A percentile compares a stretch with the other conserved stretches of the same genome.
These are phyloP conservation scores for Penicillium griseofulvum DNA, from an alignment of 2,329 filamentous ascomycete species.

Conservation along the genomic window DNA sequence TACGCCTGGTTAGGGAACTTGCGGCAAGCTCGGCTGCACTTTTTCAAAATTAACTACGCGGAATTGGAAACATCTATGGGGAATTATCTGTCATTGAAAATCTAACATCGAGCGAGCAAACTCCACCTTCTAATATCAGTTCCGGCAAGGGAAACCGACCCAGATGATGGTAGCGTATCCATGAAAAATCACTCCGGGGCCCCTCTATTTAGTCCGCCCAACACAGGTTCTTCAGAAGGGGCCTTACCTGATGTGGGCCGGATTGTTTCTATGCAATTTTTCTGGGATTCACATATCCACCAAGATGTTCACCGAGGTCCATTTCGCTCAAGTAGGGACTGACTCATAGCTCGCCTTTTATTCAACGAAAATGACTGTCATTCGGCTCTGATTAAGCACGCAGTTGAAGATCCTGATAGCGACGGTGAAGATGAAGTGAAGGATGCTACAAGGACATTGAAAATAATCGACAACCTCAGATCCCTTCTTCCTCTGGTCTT, in stretches of 20 bases:
- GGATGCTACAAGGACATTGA: conserved; percentile 10
- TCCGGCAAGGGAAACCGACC: too few species aligned
- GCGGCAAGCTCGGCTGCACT: conserved; percentile 5
- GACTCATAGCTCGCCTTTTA: conserved; percentile 11
- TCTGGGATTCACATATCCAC: conserved; percentile 11
- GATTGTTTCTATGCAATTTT: conserved; percentile 17
- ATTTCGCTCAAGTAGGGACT: conserved; percentile 14
- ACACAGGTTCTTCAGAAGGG: accelerated
- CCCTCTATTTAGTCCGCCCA: neutral
- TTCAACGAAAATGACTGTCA: conserved; percentile 9
- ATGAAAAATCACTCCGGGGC: too few species aligned
- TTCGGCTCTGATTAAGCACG: conserved; percentile 4
- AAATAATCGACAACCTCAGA: conserved; percentile 6
- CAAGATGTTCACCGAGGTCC: conserved; percentile 14
- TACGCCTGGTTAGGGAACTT: conserved; percentile 2
- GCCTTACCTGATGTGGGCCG: conserved; percentile 5
- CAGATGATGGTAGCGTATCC: neutral
- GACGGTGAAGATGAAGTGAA: conserved; percentile 13
- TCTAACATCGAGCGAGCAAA: neutral
- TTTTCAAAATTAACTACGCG: conserved; percentile 1
- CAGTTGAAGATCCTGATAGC: conserved; percentile 8
- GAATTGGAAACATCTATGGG: conserved; percentile 5
- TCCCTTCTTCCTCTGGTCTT: conserved; percentile 7
- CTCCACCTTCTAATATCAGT: accelerated
- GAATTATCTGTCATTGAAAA: neutral